These are phyloP conservation scores for Brettanomyces bruxellensis DNA, from an alignment of 805 yeast genomes.

Conservation along the genomic window DNA sequence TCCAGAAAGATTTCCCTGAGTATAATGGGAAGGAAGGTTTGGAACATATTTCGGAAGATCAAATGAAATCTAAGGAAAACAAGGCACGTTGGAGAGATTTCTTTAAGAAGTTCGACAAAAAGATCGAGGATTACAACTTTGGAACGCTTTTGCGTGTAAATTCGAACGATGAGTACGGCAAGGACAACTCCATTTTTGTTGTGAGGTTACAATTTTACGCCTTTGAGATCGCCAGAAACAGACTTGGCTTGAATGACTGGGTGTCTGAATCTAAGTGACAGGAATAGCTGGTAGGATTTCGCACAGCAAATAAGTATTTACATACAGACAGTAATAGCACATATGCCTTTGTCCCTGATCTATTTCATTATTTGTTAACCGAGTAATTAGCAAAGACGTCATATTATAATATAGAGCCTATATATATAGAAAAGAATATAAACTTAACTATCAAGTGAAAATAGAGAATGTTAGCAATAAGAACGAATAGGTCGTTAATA, in stretches of 20 bases:
- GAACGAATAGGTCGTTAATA: neutral
- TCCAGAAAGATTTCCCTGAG: conserved; percentile 81
- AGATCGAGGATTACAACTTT: conserved; percentile 84
- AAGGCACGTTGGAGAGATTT: conserved; percentile 89
- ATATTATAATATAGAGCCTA: neutral
- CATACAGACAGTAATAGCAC: neutral
- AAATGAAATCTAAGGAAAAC: conserved; percentile 69
- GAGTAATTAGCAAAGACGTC: no score
- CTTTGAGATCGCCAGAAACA: conserved; percentile 89
- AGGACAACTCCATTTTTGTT: conserved; percentile 77
- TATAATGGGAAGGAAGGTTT: conserved; percentile 52
- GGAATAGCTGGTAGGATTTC: conserved; percentile 18
- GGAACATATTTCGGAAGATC: conserved; percentile 59
- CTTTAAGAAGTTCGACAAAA: conserved; percentile 72
- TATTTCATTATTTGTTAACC: no score
- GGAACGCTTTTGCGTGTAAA: conserved; percentile 87
- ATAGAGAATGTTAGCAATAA: neutral
- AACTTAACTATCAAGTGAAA: neutral
- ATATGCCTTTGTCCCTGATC: no score
- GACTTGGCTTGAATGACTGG: conserved; percentile 90
- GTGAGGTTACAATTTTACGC: conserved; percentile 95
- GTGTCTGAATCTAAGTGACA: conserved; percentile 20
- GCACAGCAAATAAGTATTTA: neutral
- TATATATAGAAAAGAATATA: neutral
- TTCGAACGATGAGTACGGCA: conserved; percentile 64